These are phyloP conservation scores for Arthrobotrys conoides DNA, from an alignment of 2,329 filamentous ascomycete genomes.

Conservation along the genomic window DNA sequence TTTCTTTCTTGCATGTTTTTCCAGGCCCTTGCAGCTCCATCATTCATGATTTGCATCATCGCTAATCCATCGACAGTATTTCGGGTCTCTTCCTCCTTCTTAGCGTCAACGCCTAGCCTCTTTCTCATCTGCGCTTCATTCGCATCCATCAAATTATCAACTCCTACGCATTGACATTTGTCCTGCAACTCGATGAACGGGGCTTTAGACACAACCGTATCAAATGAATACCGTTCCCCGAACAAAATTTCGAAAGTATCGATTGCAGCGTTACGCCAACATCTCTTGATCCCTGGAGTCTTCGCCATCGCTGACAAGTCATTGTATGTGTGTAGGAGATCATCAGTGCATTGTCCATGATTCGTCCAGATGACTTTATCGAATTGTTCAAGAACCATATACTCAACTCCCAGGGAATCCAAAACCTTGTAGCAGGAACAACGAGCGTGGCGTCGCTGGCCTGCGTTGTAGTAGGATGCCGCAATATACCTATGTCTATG, in stretches of 20 bases:
- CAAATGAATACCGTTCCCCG: conserved; percentile 34
- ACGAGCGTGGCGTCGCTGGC: conserved; percentile 48
- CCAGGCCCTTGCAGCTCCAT: conserved; percentile 6
- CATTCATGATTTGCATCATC: conserved; percentile 34
- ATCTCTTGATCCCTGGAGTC: conserved; percentile 39
- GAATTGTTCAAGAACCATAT: conserved; percentile 22
- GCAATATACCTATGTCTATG: conserved; percentile 51
- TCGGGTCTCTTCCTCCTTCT: conserved; percentile 5
- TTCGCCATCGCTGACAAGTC: conserved; percentile 29
- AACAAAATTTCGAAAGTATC: conserved; percentile 47
- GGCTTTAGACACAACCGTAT: background rate
- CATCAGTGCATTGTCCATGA: conserved; percentile 46
- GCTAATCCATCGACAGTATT: conserved; percentile 27
- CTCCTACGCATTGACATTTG: conserved; percentile 37
- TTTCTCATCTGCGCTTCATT: conserved; percentile 27
- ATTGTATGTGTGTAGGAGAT: conserved; percentile 44
- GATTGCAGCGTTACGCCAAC: conserved; percentile 36
- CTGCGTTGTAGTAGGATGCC: conserved; percentile 32
- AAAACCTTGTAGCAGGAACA: conserved; percentile 55
- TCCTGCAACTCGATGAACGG: conserved; percentile 40
- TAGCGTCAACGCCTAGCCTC: conserved; percentile 10
- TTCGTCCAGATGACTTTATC: conserved; percentile 32
- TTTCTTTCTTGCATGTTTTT: background rate
- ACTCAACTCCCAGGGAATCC: conserved; percentile 45
- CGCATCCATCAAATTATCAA: conserved; percentile 29